Conservation (phyloP, 805 yeast genomes). For the Yarrowia hollandica region DNA sequence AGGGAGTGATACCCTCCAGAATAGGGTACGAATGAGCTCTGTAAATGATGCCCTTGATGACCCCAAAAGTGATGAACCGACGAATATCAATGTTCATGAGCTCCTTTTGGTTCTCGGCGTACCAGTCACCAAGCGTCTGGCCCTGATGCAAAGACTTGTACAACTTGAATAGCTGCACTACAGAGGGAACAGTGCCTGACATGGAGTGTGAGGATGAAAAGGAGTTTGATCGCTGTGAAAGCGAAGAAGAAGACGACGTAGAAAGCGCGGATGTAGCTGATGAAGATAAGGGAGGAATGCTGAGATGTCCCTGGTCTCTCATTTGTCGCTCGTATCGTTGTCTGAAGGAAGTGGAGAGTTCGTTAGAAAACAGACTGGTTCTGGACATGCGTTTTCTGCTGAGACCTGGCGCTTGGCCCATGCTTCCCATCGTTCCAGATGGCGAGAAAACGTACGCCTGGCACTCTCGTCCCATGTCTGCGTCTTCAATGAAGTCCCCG, state of each 20-base stretch:
- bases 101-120: conserved; percentile 57
- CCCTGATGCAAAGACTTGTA: conserved; percentile 81
- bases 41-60: conserved; percentile 76
- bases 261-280: conserved; percentile 30
- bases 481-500: conserved; percentile 63
- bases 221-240: conserved; percentile 10
- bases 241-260: conserved; percentile 36
- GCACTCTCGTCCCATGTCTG: conserved; percentile 74
- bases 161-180: conserved; percentile 65
- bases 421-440: conserved; percentile 1
- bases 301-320: conserved; percentile 13
- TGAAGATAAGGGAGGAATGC: background rate
- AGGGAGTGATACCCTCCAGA: conserved; percentile 37
- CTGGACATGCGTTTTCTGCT: conserved; percentile 8
- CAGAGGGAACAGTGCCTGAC: conserved; percentile 47
- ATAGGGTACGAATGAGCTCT: conserved; percentile 78
- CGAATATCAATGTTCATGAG: conserved; percentile 74
- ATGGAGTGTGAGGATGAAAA: conserved; percentile 4
- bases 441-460: conserved; percentile 69
- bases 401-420: conserved; percentile 23
- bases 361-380: background rate
- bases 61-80: conserved; percentile 83
- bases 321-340: conserved; percentile 14
- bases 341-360: conserved; percentile 17
- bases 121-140: conserved; percentile 78